Evolutionary conservation across 495 filamentous ascomycete genomes (phyloP).

Genomic region (Aspergillus saccharolyticus): DNA sequence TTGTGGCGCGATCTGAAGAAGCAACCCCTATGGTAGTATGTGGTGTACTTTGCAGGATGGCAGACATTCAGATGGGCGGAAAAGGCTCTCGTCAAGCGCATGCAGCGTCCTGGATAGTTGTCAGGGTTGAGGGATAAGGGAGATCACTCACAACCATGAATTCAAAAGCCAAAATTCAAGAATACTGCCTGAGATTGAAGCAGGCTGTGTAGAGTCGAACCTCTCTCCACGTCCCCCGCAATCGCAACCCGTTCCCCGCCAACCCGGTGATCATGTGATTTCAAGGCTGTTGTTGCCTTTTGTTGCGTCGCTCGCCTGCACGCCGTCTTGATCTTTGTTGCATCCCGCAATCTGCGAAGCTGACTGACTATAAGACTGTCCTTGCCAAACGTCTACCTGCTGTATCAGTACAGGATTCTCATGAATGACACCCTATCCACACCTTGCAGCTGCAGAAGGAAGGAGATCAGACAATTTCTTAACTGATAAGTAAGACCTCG

Average conservation of each 20-base stretch:
- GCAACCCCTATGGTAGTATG: neutral
- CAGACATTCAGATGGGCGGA: neutral
- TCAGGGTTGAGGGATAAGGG: too few species aligned
- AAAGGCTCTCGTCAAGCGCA: neutral
- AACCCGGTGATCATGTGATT: neutral
- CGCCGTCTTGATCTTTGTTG: neutral
- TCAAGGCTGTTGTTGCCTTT: too few species aligned
- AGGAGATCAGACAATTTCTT: neutral
- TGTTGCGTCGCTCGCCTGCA: neutral
- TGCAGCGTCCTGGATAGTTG: neutral
- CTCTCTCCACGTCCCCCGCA: too few species aligned
- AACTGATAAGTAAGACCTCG: neutral
- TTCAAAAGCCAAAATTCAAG: neutral
- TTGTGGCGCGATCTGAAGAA: neutral
- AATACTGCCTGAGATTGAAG: too few species aligned
- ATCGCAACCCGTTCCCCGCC: neutral
- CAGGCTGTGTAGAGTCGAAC: too few species aligned
- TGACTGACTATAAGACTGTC: neutral
- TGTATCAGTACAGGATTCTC: too few species aligned
- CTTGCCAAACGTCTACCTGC: too few species aligned
- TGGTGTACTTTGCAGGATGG: neutral
- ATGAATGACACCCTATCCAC: neutral
- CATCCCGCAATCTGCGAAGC: neutral
- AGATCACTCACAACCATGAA: too few species aligned
- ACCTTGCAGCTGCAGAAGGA: constrained; percentile 1